A percentile compares a stretch with the other conserved stretches of the same genome.
Evolutionary conservation across 805 yeast species (phyloP).

Genomic region (Starmerella cellae): DNA sequence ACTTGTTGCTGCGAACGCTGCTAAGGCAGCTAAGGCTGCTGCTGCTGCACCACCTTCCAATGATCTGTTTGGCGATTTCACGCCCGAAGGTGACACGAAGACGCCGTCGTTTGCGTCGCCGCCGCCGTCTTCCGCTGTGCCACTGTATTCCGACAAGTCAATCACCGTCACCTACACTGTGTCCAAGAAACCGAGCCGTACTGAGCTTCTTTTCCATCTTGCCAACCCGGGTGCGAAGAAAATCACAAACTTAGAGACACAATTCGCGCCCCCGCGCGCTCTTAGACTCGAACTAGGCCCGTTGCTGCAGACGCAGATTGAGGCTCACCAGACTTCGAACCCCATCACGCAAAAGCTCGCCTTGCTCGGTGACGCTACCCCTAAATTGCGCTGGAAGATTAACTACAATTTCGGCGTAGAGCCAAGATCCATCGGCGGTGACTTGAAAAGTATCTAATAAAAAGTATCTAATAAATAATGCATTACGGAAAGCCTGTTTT

Average conservation of each 20-base stretch:
- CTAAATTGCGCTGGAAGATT: constrained; percentile 67
- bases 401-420: constrained; percentile 40
- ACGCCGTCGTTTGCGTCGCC: background rate
- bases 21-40: constrained; percentile 8
- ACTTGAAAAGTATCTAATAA: constrained; percentile 24
- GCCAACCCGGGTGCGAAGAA: constrained; percentile 38
- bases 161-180: constrained; percentile 40
- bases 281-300: constrained; percentile 47
- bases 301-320: constrained; percentile 44
- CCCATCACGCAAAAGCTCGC: constrained; percentile 39
- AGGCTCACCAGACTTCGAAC: constrained; percentile 36
- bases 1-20: too few species aligned
- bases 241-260: constrained; percentile 41
- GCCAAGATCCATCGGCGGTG: constrained; percentile 32
- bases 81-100: background rate
- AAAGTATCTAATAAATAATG: constrained; percentile 1
- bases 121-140: constrained; percentile 12
- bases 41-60: constrained; percentile 16
- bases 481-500: too few species aligned
- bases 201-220: constrained; percentile 37
- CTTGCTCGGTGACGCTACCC: constrained; percentile 26
- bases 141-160: constrained; percentile 24
- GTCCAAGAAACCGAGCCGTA: constrained; percentile 28
- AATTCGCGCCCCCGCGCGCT: constrained; percentile 59
- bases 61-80: constrained; percentile 2